Evolutionary conservation across 75 land plant genomes (phyloP).

Genomic region (Selaginella tamariscina): DNA sequence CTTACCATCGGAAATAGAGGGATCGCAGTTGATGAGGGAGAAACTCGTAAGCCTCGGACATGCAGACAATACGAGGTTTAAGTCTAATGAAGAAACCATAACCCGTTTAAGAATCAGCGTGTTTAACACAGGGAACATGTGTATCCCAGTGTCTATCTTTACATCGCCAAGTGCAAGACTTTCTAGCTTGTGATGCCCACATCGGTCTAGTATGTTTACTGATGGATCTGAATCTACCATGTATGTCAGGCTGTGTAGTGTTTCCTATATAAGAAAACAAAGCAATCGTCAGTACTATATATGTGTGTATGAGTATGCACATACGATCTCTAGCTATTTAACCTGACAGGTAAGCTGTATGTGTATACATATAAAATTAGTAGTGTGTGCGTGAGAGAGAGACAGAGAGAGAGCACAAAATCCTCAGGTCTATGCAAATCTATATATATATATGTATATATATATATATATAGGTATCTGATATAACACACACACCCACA

Average conservation of each 20-base stretch:
- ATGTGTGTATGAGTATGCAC: no score
- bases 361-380: no score
- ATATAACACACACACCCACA: no score
- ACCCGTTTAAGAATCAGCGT: constrained; percentile 44
- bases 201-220: constrained; percentile 58
- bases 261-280: no score
- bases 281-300: no score
- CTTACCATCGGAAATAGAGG: constrained; percentile 46
- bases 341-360: no score
- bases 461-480: no score
- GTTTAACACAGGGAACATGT: constrained; percentile 48
- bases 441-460: no score
- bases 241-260: constrained; percentile 37
- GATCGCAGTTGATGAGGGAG: constrained; percentile 39
- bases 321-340: no score
- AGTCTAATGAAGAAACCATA: constrained; percentile 56
- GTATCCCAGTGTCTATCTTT: constrained; percentile 53
- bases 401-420: no score
- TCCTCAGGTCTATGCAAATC: no score
- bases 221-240: constrained; percentile 44
- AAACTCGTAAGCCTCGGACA: constrained; percentile 58
- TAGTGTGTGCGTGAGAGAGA: no score
- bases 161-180: constrained; percentile 38
- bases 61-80: constrained; percentile 57
- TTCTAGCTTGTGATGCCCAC: constrained; percentile 63